Base-by-base conservation (phyloP, 2,329 filamentous ascomycete genomes). In the Coniosporium tulheliwenetii region DNA sequence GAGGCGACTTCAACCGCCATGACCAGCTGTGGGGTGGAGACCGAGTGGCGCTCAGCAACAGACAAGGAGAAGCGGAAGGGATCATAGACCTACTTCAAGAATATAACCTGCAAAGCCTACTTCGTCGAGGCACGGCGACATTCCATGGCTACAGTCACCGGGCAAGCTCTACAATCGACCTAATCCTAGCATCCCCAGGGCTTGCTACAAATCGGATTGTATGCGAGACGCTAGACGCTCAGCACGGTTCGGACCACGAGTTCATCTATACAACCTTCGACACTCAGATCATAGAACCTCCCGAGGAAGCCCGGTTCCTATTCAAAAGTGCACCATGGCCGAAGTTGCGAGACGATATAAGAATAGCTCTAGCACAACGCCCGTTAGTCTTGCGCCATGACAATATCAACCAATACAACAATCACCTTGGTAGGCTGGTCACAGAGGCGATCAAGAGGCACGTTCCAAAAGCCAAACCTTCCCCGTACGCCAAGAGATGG, bases 21-120 rank as follows among this genome's bases (percentile, higher is more conserved):
- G 42, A 58, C 39, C 45, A 50, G 45, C 42, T 57, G 19, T 57
- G 45, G 48, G 51, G 47, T 44, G 50, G 50, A 46, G 49, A 56
- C 38, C 41, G 52, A 8, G 45, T 57, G 12, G 41, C n/a, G 9
- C 58, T 55, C 15, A 48, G 55, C 31, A 43, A 44, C 15, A 52
- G 54, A 41, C 47, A 64, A 44, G 58, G 59, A 12, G 54, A 62
- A 49, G 59, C 50, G 15, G 50, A 60, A 38, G 44, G 38, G 39
- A 59, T 62, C 37, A 54, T 62, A 37, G 45, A 60, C 39, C 45
- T 63, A 3, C 62, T 62, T 46, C 53, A 44, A 44, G 48, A 60
- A 33, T 51, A 50, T 43, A 40, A 39, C 35, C 51, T 63, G 2
- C 41, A 42, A 15, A 61, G 57, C 47, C 43, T 63, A 26, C 55